These are phyloP conservation scores for Tulasnella sp. DNA, from an alignment of 768 basidiomycete species.

Conservation along the genomic window DNA sequence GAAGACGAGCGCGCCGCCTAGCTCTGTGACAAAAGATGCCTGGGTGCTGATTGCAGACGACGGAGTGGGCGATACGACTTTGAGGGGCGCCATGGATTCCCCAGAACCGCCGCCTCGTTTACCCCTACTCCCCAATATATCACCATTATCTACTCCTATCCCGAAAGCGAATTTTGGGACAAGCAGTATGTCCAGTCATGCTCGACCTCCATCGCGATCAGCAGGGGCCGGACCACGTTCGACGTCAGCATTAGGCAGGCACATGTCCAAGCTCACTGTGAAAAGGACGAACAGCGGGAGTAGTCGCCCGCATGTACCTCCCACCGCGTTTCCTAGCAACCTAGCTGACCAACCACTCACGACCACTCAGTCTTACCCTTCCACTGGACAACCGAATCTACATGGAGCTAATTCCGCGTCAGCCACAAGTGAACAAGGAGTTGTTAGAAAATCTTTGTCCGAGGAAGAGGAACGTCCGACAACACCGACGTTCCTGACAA, in stretches of 20 bases:
- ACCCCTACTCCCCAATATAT: background rate
- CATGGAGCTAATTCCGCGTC: background rate
- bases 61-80: constrained; percentile 1
- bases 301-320: background rate
- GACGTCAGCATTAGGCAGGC: background rate
- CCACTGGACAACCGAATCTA: background rate
- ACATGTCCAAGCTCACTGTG: background rate
- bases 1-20: background rate
- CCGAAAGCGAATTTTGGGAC: background rate
- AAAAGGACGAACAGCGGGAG: background rate
- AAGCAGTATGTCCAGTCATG: background rate
- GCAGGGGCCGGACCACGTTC: background rate
- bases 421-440: background rate
- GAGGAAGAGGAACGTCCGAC: constrained; percentile 3
- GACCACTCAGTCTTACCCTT: background rate
- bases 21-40: background rate
- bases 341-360: background rate
- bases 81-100: background rate
- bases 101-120: background rate
- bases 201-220: background rate
- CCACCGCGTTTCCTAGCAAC: background rate
- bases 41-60: constrained; percentile 13
- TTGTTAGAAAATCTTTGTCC: background rate
- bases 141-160: background rate
- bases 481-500: background rate